phyloP scores from a whole-genome alignment of 768 basidiomycete species.

The Rhizopogon roseolus region DNA sequence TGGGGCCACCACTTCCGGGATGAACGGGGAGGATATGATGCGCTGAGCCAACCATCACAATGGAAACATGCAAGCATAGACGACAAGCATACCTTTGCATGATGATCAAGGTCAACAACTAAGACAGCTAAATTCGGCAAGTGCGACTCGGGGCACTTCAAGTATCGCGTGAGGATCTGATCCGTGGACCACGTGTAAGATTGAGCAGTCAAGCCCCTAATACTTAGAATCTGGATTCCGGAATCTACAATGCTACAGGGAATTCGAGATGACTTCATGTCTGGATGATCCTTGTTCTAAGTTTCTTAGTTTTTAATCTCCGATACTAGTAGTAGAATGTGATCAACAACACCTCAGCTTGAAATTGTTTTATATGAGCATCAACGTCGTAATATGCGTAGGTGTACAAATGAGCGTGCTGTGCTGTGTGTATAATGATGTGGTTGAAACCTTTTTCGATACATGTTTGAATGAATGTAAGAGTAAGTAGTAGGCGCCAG shows the following conservation, averaged over 20 bases:
- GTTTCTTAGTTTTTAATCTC: too few species aligned
- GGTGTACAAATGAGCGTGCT: not conserved
- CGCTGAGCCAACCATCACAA: not conserved
- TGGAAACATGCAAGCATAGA: not conserved
- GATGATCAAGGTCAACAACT: not conserved
- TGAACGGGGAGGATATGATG: not conserved
- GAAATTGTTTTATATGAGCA: not conserved
- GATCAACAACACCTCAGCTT: not conserved
- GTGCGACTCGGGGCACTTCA: too few species aligned
- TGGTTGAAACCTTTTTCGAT: not conserved
- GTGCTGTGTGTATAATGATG: not conserved
- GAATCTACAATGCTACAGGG: too few species aligned
- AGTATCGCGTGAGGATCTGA: not conserved
- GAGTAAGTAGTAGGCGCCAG: not conserved
- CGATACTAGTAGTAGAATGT: too few species aligned
- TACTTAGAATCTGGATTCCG: too few species aligned
- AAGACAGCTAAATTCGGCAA: not conserved
- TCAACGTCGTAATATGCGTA: not conserved
- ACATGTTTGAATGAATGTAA: not conserved
- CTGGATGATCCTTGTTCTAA: too few species aligned
- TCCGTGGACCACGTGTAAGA: too few species aligned
- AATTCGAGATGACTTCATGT: too few species aligned
- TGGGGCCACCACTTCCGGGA: constrained; percentile 17
- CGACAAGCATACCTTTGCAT: not conserved
- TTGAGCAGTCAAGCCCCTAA: too few species aligned